A percentile compares a stretch with the other conserved stretches of the same genome.
phyloP scores from a whole-genome alignment of 495 filamentous ascomycete genomes.

The Aspergillus avenaceus region DNA sequence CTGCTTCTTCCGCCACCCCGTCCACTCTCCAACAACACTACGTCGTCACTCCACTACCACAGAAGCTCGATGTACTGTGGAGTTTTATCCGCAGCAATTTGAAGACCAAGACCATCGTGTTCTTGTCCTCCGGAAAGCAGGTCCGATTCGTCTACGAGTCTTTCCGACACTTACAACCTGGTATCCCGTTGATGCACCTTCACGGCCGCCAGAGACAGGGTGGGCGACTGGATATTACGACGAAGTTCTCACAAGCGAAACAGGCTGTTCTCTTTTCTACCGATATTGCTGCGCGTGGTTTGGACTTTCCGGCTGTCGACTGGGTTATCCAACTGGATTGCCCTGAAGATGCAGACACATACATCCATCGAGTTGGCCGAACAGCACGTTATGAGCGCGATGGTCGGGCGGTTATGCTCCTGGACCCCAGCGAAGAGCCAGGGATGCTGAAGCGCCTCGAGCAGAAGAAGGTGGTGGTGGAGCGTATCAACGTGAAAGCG shows the following conservation, averaged over 20 bases:
- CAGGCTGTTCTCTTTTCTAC: slow-evolving; percentile 89
- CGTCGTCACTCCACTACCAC: slow-evolving; percentile 71
- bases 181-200: slow-evolving; percentile 90
- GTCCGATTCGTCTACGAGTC: slow-evolving; percentile 93
- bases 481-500: slow-evolving; percentile 75
- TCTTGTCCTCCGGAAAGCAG: slow-evolving; percentile 91
- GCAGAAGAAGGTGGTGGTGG: slow-evolving; percentile 82
- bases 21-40: slow-evolving; percentile 85
- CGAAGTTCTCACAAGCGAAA: slow-evolving; percentile 71
- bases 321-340: slow-evolving; percentile 97
- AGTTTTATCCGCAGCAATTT: slow-evolving; percentile 86
- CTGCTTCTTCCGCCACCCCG: slow-evolving; percentile 76
- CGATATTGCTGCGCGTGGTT: slow-evolving; percentile 86
- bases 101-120: slow-evolving; percentile 89
- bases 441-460: slow-evolving; percentile 79
- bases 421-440: slow-evolving; percentile 86
- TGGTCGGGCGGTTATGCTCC: slow-evolving; percentile 83
- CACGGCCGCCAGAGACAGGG: slow-evolving; percentile 93
- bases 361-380: slow-evolving; percentile 93
- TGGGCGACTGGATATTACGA: slow-evolving; percentile 80
- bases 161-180: slow-evolving; percentile 90
- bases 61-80: slow-evolving; percentile 89
- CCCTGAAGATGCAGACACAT: slow-evolving; percentile 94
- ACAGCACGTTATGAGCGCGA: slow-evolving; percentile 90
- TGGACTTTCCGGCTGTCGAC: slow-evolving; percentile 95